Conservation (phyloP, 805 yeast genomes). For the Grigorovia yakushimaensis region DNA sequence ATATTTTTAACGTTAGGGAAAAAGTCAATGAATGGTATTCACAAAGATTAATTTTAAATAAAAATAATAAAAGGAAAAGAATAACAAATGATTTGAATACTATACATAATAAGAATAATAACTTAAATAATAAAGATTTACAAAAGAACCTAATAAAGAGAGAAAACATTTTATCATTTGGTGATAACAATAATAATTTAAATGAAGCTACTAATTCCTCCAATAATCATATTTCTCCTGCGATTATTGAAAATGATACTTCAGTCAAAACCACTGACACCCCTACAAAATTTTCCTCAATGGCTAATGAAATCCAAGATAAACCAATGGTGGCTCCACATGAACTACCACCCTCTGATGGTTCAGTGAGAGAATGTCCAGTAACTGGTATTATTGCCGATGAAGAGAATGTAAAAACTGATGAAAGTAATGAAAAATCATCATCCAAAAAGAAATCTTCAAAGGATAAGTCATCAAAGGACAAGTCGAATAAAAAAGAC, state of each 20-base stretch:
- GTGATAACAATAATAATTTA: not conserved
- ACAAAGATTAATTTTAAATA: conserved; percentile 13
- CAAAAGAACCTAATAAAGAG: not conserved
- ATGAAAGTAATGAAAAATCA: not conserved
- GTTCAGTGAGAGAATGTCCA: conserved; percentile 18
- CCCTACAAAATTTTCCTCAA: not conserved
- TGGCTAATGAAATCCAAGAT: not conserved
- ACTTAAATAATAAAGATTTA: not conserved
- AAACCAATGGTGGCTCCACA: conserved; percentile 3
- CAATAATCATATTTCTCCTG: not conserved
- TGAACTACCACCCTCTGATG: conserved; percentile 4
- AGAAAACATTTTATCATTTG: not conserved
- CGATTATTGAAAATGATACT: not conserved
- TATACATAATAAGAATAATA: not conserved
- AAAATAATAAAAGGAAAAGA: conserved; percentile 2
- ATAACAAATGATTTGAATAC: conserved; percentile 2
- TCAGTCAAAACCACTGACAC: not conserved
- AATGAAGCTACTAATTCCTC: not conserved
- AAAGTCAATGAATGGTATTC: conserved; percentile 27
- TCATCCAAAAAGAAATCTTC: not conserved
- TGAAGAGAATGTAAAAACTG: not conserved
- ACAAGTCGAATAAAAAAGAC: not conserved
- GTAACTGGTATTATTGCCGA: conserved; percentile 10
- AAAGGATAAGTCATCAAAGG: not conserved
- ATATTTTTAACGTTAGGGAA: conserved; percentile 35